Percentiles rank a stretch among this genome's conserved stretches.
phyloP scores from a whole-genome alignment of 176 grass and related monocot genomes.

The Bromus sterilis region DNA sequence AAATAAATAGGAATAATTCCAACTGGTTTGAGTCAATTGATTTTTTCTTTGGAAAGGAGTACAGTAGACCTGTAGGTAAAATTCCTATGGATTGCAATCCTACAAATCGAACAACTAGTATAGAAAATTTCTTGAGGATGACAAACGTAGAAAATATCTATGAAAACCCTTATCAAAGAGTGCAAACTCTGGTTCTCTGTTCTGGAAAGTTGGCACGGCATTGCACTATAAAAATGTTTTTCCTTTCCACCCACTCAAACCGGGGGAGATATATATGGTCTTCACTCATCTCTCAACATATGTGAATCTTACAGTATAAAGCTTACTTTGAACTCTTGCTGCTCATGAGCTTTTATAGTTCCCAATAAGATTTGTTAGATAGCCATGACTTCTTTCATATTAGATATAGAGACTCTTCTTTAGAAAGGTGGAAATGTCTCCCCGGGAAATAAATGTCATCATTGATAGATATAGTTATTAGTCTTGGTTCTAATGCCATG shows the following conservation, averaged over 20 bases:
- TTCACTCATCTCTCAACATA: not conserved
- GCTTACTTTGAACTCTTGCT: not conserved
- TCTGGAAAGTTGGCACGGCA: not conserved
- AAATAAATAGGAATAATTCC: not conserved
- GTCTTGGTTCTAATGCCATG: not conserved
- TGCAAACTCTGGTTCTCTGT: not conserved
- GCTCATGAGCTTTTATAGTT: not conserved
- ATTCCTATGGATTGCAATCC: not conserved
- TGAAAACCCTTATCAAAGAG: not conserved
- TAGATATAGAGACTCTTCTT: not conserved
- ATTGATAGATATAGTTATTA: not conserved
- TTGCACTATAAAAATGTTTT: not conserved
- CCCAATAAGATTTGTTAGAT: not conserved
- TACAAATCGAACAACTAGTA: not conserved
- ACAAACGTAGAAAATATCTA: not conserved
- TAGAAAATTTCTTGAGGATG: not conserved
- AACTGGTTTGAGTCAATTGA: not conserved
- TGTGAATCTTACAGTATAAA: not conserved
- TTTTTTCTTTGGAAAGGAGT: not conserved
- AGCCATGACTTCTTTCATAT: no score
- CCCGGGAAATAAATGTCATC: not conserved
- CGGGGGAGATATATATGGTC: not conserved
- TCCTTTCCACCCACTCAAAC: not conserved
- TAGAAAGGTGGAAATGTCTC: not conserved
- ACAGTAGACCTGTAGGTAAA: not conserved